Conservation (phyloP, 495 filamentous ascomycete genomes). For the Penicillium cosmopolitanum region DNA sequence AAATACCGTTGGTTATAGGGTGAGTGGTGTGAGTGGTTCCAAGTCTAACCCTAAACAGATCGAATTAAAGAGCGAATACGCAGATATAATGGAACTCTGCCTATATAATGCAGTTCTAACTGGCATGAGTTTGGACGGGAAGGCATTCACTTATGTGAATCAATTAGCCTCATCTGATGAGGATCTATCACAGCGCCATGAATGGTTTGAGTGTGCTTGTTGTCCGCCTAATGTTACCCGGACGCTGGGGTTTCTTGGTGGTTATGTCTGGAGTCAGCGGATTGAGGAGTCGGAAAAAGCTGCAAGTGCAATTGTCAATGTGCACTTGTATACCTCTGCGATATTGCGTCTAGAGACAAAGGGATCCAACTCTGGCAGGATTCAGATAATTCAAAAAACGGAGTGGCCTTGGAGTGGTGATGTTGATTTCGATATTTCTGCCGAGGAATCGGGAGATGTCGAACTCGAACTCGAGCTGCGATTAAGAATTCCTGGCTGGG, state of each 20-base stretch:
- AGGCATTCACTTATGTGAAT: slow-evolving; percentile 59
- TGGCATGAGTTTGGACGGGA: slow-evolving; percentile 45
- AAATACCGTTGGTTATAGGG: not conserved
- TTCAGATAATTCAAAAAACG: slow-evolving; percentile 50
- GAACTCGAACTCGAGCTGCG: slow-evolving; percentile 37
- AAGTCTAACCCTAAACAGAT: slow-evolving; percentile 31
- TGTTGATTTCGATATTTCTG: slow-evolving; percentile 42
- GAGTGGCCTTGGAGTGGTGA: slow-evolving; percentile 61
- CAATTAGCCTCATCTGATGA: slow-evolving; percentile 56
- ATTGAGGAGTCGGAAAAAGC: slow-evolving; percentile 27
- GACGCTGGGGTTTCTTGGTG: slow-evolving; percentile 55
- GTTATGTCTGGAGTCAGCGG: slow-evolving; percentile 54
- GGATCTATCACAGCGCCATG: slow-evolving; percentile 44
- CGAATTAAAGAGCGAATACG: slow-evolving; percentile 54
- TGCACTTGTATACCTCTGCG: slow-evolving; percentile 56
- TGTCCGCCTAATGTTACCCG: slow-evolving; percentile 62
- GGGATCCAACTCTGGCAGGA: slow-evolving; percentile 18
- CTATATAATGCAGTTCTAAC: slow-evolving; percentile 64
- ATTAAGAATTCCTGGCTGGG: slow-evolving; percentile 57
- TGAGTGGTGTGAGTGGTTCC: not conserved
- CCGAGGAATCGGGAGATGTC: slow-evolving; percentile 27
- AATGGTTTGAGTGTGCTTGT: slow-evolving; percentile 61
- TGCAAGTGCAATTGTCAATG: slow-evolving; percentile 49
- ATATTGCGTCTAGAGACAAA: slow-evolving; percentile 43
- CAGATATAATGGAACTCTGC: slow-evolving; percentile 62